Base-by-base conservation (phyloP, 1,139 yeast genomes). In the Insectozyma bohioensis region DNA sequence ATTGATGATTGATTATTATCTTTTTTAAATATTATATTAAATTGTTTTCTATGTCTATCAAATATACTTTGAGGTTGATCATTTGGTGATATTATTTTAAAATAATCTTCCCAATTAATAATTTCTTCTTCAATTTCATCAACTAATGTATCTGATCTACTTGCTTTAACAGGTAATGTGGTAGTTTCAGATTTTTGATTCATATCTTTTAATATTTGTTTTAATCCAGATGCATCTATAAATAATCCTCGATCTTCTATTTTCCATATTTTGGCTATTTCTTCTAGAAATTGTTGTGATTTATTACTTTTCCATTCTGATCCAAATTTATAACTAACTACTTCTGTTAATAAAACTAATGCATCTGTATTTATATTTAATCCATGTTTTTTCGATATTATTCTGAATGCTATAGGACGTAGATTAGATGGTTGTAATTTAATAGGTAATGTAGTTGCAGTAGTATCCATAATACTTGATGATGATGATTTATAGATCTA, bases 381-480 rank as follows among this genome's bases (percentile, higher is more conserved):
- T 0, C 97, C 97, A 56, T 88, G 92, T 52, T 92, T 92, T 58
- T 88, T 92, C 3, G 97, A 86, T 12, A 92, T 59, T 2, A 90
- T 75, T 27, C 98, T 68, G 56, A 90, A 92, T 0, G 97, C 97
- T 30, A 90, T 64, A 0, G 98, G 98, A 30, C 98, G 72, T 23
- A 92, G 66, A 52, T 86, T 85, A 0, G 92, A 75, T 0, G 95
- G 87, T 37, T 79, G 85, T 4, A 90, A 73, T 40, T 74, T 72
- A 2, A 85, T 80, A 1, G 97, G 96, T 14, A 88, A 67, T 6
- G n/a, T n/a, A n/a, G n/a, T n/a, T n/a, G n/a, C n/a, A n/a, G n/a
- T n/a, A n/a, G n/a, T n/a, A n/a, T n/a, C n/a, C n/a, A n/a, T n/a
- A n/a, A n/a, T n/a, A n/a, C n/a, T n/a, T n/a, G 54, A 42, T 6